Conservation (phyloP, 805 yeast species). For the Scheffersomyces coipomensis region DNA sequence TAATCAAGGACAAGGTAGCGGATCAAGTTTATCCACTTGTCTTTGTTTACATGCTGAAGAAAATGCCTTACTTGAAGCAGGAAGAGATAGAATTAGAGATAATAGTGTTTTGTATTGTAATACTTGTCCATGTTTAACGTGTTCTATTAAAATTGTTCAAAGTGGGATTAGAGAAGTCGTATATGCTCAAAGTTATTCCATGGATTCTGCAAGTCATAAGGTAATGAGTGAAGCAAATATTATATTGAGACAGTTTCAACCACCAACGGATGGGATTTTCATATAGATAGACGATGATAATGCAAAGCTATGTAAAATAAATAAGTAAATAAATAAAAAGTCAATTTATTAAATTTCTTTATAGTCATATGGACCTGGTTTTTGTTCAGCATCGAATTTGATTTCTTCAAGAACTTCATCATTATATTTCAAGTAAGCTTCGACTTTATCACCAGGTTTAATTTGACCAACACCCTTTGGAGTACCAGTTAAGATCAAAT, state of each 20-base stretch:
- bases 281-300: conserved; percentile 24
- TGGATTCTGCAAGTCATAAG: conserved; percentile 76
- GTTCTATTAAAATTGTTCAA: conserved; percentile 93
- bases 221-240: conserved; percentile 78
- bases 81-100: conserved; percentile 69
- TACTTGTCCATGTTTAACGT: conserved; percentile 96
- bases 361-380: conserved; percentile 45
- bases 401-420: conserved; percentile 58
- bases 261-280: conserved; percentile 40
- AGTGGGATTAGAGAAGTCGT: conserved; percentile 89
- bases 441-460: conserved; percentile 72
- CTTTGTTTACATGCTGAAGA: conserved; percentile 97
- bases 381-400: conserved; percentile 51
- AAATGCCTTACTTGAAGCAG: conserved; percentile 91
- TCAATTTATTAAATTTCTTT: conserved; percentile 24
- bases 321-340: neutral
- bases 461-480: conserved; percentile 96
- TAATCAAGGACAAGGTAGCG: conserved; percentile 63
- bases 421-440: conserved; percentile 58
- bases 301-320: conserved; percentile 1
- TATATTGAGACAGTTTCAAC: conserved; percentile 50
- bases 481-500: conserved; percentile 90
- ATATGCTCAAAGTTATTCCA: conserved; percentile 86
- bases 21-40: conserved; percentile 76
- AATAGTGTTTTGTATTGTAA: conserved; percentile 79